Conservation (phyloP, 192 early-diverging fungal genomes). For the Linnemannia zychae region DNA sequence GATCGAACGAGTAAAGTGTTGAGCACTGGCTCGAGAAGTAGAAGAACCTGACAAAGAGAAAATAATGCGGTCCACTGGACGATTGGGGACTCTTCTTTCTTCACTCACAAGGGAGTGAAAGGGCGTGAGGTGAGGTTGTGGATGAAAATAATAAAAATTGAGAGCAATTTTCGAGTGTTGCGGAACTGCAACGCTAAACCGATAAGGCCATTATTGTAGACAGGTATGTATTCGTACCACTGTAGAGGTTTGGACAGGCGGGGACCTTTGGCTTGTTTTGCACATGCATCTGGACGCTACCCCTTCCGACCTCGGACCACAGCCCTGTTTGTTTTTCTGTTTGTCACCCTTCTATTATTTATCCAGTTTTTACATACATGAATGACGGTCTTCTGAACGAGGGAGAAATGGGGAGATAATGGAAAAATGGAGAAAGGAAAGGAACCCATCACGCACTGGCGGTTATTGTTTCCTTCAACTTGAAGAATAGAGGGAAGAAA, state of each 20-base stretch:
- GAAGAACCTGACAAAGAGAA: not conserved
- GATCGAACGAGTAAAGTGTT: not conserved
- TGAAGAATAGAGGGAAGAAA: not conserved
- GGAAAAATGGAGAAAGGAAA: not conserved
- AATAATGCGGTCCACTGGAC: not conserved
- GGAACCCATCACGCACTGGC: not conserved
- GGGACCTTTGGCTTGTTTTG: not conserved
- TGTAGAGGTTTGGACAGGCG: not conserved
- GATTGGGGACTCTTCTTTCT: not conserved
- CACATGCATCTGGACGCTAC: not conserved
- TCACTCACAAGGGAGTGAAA: not conserved
- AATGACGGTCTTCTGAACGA: no score
- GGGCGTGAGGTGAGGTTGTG: slow-evolving; percentile 8
- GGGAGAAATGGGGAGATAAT: not conserved
- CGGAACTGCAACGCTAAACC: slow-evolving; percentile 1
- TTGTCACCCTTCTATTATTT: not conserved
- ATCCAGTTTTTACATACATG: not conserved
- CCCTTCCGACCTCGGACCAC: not conserved
- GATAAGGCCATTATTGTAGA: not conserved
- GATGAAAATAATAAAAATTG: not conserved
- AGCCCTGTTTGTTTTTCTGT: not conserved
- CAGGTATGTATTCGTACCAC: not conserved
- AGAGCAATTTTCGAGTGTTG: slow-evolving; percentile 1
- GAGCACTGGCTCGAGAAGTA: not conserved
- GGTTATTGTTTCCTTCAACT: not conserved